A percentile compares a stretch with the other conserved stretches of the same genome.
phyloP scores from a whole-genome alignment of 2,329 filamentous ascomycete species.

The Penicillium sp. region DNA sequence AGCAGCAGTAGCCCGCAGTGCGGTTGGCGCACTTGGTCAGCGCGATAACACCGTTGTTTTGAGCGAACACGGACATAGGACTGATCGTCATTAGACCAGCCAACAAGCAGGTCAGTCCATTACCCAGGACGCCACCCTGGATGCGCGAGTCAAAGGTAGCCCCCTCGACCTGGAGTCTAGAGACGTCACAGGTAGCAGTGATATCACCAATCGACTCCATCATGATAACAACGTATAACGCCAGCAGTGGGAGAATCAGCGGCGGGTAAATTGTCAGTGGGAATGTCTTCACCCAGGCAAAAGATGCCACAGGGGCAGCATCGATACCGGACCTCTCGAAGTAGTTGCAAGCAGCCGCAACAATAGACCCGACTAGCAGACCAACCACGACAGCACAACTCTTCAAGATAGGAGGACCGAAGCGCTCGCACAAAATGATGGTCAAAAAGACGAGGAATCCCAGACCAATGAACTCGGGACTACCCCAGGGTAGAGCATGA shows the following conservation, averaged over 20 bases:
- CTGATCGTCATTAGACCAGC: constrained; percentile 62
- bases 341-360: constrained; percentile 61
- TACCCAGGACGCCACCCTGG: constrained; percentile 62
- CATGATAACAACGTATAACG: constrained; percentile 56
- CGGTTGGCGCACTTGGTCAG: constrained; percentile 64
- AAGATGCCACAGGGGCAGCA: constrained; percentile 58
- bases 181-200: constrained; percentile 64
- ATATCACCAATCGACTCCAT: constrained; percentile 66
- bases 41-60: constrained; percentile 65
- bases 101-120: constrained; percentile 60
- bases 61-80: constrained; percentile 63
- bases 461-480: constrained; percentile 60
- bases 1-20: constrained; percentile 61
- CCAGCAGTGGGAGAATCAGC: constrained; percentile 58
- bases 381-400: constrained; percentile 61
- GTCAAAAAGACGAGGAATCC: constrained; percentile 64
- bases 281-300: constrained; percentile 67
- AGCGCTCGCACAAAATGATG: constrained; percentile 64
- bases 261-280: constrained; percentile 61
- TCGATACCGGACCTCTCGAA: constrained; percentile 57
- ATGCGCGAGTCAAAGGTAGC: constrained; percentile 62
- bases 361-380: constrained; percentile 61
- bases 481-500: constrained; percentile 57
- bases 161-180: constrained; percentile 59
- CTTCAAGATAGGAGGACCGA: constrained; percentile 66